A percentile compares a stretch with the other conserved stretches of the same genome.
These are phyloP conservation scores for Cadophora malorum DNA, from an alignment of 2,329 filamentous ascomycete genomes.

Conservation along the genomic window DNA sequence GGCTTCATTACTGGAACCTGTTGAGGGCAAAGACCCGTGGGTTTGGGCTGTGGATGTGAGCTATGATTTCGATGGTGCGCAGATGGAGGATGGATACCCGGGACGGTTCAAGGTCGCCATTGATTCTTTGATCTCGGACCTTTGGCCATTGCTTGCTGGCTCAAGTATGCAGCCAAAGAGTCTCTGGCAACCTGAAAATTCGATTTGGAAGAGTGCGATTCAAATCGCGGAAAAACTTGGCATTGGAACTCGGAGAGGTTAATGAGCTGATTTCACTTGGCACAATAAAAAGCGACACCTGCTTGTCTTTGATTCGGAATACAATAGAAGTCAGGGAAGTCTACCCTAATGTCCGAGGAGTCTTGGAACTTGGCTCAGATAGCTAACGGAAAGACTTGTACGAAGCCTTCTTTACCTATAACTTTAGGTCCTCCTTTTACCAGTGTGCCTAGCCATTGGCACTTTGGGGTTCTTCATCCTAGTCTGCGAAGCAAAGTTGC, in stretches of 20 bases:
- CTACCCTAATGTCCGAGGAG: conserved; percentile 4
- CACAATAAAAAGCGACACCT: conserved; percentile 16
- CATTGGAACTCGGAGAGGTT: conserved; percentile 10
- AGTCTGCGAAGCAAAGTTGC: conserved; percentile 4
- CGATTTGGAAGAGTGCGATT: conserved; percentile 17
- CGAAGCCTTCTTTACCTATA: conserved; percentile 6
- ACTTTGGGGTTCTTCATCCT: conserved; percentile 3
- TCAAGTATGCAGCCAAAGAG: conserved; percentile 1
- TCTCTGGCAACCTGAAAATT: conserved; percentile 15
- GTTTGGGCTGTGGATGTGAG: conserved; percentile 23
- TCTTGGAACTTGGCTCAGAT: conserved; percentile 5
- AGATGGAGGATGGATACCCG: conserved; percentile 13
- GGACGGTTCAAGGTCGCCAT: conserved; percentile 21
- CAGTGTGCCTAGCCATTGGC: conserved; percentile 2
- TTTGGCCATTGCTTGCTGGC: conserved; percentile 21
- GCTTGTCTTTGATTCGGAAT: conserved; percentile 16
- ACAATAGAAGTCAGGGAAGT: conserved; percentile 15
- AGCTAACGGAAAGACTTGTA: conserved; percentile 10
- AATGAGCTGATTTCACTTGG: conserved; percentile 6
- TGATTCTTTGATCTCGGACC: conserved; percentile 10
- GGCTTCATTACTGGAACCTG: conserved; percentile 14
- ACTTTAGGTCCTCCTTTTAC: conserved; percentile 4
- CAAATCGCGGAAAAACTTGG: conserved; percentile 10
- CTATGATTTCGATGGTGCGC: conserved; percentile 8
- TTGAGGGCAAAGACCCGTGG: conserved; percentile 21